Evolutionary conservation across 2,329 filamentous ascomycete genomes (phyloP), one percentile per base, ranked within the genome.

Genomic region (Calonectria henricotiae): DNA sequence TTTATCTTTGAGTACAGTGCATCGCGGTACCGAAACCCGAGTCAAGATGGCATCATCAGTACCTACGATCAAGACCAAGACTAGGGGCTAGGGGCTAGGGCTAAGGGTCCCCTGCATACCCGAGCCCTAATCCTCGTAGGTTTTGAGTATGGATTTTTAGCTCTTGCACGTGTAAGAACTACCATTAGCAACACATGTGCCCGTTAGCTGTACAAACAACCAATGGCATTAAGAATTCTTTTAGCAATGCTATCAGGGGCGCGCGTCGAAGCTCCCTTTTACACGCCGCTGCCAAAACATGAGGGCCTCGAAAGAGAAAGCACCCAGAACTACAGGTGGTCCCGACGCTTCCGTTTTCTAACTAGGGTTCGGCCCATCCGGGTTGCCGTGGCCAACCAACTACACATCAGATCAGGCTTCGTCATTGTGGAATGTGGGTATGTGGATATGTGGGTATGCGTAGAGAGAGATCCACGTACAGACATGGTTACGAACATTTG

Each of bases 361-460:
- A 35, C 35, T 17, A 54, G 30, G 7, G 43, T 46, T 46, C 43
- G 43, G 30, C n/a, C 15, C 49, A 20, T 35, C 30, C 27, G n/a
- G 25, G 15, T 35, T 54, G 7, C 13, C 49, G 12, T 20, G 30
- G 6, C n/a, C 43, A 46, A 23, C 43, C 43, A 46, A 46, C 43
- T n/a, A 46, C n/a, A 46, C n/a, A 12, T 12, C n/a, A 9, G n/a
- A 51, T 20, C 20, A 20, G 43, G n/a, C 13, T 8, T 20, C 30
- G 49, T 54, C 49, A 32, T 54, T 54, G 49, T 54, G 49, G 49
- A n/a, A 27, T 23, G 11, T 9, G 43, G 43, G n/a, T 46, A 41
- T 41, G 35, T 47, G 44, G 44, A n/a, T 47, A 25, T 25, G 44
- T 47, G 44, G 44, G 44, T 47, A 47, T 37, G 9, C 12, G 23